Evolutionary conservation across 257 asterid genomes (phyloP), one percentile per base, ranked within the genome.

Genomic region (Cinchona pubescens): DNA sequence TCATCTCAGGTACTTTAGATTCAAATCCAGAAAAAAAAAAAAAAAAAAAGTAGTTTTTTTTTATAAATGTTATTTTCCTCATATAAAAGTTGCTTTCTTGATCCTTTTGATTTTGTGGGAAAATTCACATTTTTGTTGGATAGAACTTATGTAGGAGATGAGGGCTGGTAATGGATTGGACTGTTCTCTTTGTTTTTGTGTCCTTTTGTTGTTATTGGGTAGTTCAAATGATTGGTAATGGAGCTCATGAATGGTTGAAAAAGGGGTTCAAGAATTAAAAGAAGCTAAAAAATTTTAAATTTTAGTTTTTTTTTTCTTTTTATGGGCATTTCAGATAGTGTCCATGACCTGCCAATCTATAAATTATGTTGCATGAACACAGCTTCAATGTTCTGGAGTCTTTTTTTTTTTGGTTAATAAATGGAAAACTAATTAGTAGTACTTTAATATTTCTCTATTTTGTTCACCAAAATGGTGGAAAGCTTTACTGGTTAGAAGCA

Each of bases 1-100:
- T 87, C 99, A 55, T 87, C 99, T 0, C 98, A 94, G 98, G 98
- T 92, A 25, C 45, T 73, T 38, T 19, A 25, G 35, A 19, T 45
- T 32, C 32, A 38, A n/a, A 15, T 56, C 67, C 27, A 30, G 19
- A 56, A 67, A n/a, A n/a, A n/a, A n/a, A n/a, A n/a, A n/a, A n/a
- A n/a, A n/a, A n/a, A n/a, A n/a, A n/a, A 23, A 56, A 56, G 56
- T 23, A 16, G 18, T 40, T 37, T 66, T 32, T 13, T 0, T 3
- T 35, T 38, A 2, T 2, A 38, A 38, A 38, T 38, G 5, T 40
- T 13, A 7, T 2, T 43, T 27, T 19, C 61, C 23, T 23, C n/a
- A n/a, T n/a, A n/a, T n/a, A 21, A 51, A 71, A 43, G 51, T n/a
- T 38, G 19, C 42, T 66, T 75, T 56, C 23, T 29, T 45, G 64